Evolutionary conservation across 352 stramenopile genomes (phyloP).

Genomic region (Pythium sukuiense): DNA sequence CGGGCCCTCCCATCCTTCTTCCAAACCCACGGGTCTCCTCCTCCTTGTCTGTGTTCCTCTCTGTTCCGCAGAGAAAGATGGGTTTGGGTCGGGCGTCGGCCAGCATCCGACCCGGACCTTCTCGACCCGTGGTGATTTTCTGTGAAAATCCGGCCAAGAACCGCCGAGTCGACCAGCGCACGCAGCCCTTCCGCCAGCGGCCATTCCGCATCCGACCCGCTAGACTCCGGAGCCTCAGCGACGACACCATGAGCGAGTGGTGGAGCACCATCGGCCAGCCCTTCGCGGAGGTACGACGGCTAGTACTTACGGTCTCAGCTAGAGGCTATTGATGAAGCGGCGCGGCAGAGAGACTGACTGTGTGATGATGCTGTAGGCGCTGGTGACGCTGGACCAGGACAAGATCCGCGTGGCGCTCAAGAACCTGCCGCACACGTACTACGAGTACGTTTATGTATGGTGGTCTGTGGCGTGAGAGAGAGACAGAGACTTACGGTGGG

Average conservation of each 20-base stretch:
- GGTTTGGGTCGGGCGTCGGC: background rate
- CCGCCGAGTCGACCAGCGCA: background rate
- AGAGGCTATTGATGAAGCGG: background rate
- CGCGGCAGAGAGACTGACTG: background rate
- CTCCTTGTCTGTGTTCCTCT: background rate
- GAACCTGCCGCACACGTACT: constrained; percentile 71
- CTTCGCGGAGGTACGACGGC: constrained; percentile 50
- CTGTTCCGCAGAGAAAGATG: background rate
- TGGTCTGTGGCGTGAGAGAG: background rate
- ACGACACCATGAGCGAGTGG: constrained; percentile 70
- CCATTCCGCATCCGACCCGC: constrained; percentile 1
- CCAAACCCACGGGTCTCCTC: background rate
- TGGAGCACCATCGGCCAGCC: constrained; percentile 76
- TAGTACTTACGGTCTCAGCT: background rate
- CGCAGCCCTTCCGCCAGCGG: background rate
- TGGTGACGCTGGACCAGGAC: constrained; percentile 55
- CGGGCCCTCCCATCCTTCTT: background rate
- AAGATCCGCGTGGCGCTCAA: constrained; percentile 63
- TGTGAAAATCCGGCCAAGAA: background rate
- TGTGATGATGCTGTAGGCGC: constrained; percentile 32
- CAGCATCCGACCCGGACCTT: background rate
- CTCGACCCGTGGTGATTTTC: constrained; percentile 1
- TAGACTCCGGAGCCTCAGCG: background rate
- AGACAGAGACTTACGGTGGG: background rate
- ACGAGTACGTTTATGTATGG: constrained; percentile 43